Percentiles rank a stretch among this genome's conserved stretches.
phyloP scores from a whole-genome alignment of 352 stramenopile species.

The Stephanocyclus meneghinianus region DNA sequence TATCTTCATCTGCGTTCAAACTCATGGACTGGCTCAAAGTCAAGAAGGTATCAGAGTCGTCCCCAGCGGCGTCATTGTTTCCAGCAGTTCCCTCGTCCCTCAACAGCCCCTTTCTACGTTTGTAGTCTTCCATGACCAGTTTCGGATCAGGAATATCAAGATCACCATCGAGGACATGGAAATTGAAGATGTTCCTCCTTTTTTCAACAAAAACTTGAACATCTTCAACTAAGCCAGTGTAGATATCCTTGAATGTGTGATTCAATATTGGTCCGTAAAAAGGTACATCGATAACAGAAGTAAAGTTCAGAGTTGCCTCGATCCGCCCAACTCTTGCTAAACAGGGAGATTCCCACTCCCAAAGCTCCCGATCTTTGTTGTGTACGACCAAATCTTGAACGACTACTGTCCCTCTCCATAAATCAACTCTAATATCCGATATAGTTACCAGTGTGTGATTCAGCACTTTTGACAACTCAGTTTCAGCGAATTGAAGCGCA shows the following conservation, averaged over 20 bases:
- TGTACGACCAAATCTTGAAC: slow-evolving; percentile 72
- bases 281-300: slow-evolving; percentile 42
- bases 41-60: slow-evolving; percentile 13
- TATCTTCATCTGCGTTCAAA: slow-evolving; percentile 32
- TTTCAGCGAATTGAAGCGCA: slow-evolving; percentile 56
- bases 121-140: slow-evolving; percentile 42
- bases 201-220: slow-evolving; percentile 82
- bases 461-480: slow-evolving; percentile 54
- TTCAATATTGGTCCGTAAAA: slow-evolving; percentile 38
- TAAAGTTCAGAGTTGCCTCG: slow-evolving; percentile 58
- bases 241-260: slow-evolving; percentile 63
- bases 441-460: slow-evolving; percentile 74
- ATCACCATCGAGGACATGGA: slow-evolving; percentile 73
- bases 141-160: slow-evolving; percentile 60
- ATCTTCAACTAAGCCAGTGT: slow-evolving; percentile 67
- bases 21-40: slow-evolving; percentile 27
- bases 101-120: slow-evolving; percentile 15
- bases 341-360: slow-evolving; percentile 76
- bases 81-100: not conserved
- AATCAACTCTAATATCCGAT: slow-evolving; percentile 62
- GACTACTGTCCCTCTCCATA: slow-evolving; percentile 60
- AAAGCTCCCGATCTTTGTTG: slow-evolving; percentile 67
- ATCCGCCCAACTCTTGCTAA: slow-evolving; percentile 68
- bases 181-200: slow-evolving; percentile 74
- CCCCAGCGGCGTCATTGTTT: not conserved